These are phyloP conservation scores for Mycothermus thermophilus DNA, from an alignment of 495 filamentous ascomycete genomes.

Conservation along the genomic window DNA sequence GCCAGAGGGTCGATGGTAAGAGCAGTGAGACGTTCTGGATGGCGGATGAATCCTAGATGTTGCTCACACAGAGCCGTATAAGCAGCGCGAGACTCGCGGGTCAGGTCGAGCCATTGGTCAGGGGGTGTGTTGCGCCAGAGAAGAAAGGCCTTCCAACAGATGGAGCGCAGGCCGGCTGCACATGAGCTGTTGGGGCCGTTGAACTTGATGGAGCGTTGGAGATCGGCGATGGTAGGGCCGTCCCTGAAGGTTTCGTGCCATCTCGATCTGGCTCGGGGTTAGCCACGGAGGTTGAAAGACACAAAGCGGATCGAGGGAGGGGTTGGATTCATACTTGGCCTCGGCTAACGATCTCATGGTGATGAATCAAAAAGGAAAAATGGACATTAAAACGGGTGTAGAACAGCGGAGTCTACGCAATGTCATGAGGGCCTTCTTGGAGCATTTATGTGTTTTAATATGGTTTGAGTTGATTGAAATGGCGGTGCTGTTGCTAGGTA, in stretches of 20 bases:
- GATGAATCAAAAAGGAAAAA: not conserved
- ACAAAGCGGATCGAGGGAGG: not conserved
- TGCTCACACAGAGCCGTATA: conserved; percentile 61
- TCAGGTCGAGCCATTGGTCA: conserved; percentile 50
- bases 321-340: not conserved
- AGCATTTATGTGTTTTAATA: too few species aligned
- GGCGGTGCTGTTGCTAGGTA: too few species aligned
- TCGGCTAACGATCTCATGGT: conserved; percentile 3
- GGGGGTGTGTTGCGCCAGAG: conserved; percentile 58
- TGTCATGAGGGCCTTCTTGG: too few species aligned
- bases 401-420: too few species aligned
- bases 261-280: conserved; percentile 28
- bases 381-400: conserved; percentile 1
- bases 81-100: conserved; percentile 54
- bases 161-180: conserved; percentile 60
- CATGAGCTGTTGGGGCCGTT: conserved; percentile 46
- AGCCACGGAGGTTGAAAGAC: not conserved
- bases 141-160: conserved; percentile 91
- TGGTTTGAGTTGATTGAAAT: too few species aligned
- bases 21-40: conserved; percentile 64
- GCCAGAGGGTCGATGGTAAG: conserved; percentile 64
- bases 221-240: conserved; percentile 44
- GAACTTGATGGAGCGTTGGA: conserved; percentile 49
- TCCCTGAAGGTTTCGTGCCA: conserved; percentile 54
- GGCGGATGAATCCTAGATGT: conserved; percentile 64